Conservation (phyloP, 225 moss, liverwort and hornwort genomes). For the Polytrichum commune region DNA sequence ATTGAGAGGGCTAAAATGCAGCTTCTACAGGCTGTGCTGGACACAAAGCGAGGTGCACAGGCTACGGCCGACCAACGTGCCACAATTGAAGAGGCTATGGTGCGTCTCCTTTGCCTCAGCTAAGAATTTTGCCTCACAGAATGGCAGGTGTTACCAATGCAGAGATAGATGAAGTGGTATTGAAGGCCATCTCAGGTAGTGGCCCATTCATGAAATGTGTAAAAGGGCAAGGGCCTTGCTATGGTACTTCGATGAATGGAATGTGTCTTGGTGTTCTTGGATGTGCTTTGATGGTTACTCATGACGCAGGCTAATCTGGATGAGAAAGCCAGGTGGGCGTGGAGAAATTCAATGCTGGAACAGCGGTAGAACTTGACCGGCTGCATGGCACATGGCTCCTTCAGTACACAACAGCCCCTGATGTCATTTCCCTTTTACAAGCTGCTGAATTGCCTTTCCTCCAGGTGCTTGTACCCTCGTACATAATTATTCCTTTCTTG, state of each 20-base stretch:
- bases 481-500: not conserved
- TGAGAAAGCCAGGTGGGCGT: conserved; percentile 92
- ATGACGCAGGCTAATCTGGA: conserved; percentile 67
- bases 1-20: conserved; percentile 59
- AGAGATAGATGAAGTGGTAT: too few species aligned
- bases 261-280: conserved; percentile 22
- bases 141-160: too few species aligned
- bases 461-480: conserved; percentile 30
- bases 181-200: too few species aligned
- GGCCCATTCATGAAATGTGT: too few species aligned
- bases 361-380: conserved; percentile 57
- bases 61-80: conserved; percentile 71
- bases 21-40: conserved; percentile 49
- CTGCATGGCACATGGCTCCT: conserved; percentile 90
- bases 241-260: too few species aligned
- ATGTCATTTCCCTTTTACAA: conserved; percentile 76
- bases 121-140: too few species aligned
- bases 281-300: conserved; percentile 54
- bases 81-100: conserved; percentile 76
- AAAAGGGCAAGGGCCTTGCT: too few species aligned
- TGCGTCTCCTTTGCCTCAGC: conserved; percentile 10
- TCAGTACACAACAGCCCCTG: conserved; percentile 86
- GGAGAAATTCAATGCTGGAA: conserved; percentile 85
- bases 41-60: conserved; percentile 61
- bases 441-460: conserved; percentile 72